Evolutionary conservation across 805 yeast genomes (phyloP), one percentile per base, ranked within the genome.

Genomic region (Candida berthetii): DNA sequence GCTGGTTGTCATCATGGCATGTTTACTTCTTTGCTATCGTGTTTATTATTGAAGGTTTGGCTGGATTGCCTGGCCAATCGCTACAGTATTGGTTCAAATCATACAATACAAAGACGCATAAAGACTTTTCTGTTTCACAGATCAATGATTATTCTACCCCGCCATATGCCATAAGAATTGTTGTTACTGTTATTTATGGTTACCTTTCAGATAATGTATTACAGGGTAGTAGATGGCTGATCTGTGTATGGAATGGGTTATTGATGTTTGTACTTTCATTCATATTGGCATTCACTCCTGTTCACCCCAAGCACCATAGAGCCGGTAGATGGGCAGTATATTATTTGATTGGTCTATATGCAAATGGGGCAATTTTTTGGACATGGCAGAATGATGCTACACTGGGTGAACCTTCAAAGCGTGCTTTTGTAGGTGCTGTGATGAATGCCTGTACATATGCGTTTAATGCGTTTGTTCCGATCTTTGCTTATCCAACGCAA

Each of bases 1-100:
- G 63, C 17, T 69, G 77, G 16, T 61, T 81, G 37, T 55, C 68
- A 4, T 63, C 72, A 28, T 78, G 84, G 82, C 77, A 78, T 44
- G 54, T 81, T 37, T 78, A 17, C 8, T 11, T 16, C 9, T 33
- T 33, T 13, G 14, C 38, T 27, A 11, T 40, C 1, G 14, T 36
- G 3, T 42, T 39, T 14, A 36, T 36, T 14, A 10, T 40, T 8
- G 45, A 37, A 33, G 41, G 24, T 14, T 13, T 42, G 3, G 43
- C 40, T 20, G 25, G 25, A 7, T 22, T 22, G 9, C 25, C 25
- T 7, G 25, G 25, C 9, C 25, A 22, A 22, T 35, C 42, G 2
- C 33, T 45, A 24, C 18, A 31, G 3, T 40, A 37, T 29, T 45
- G 45, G 45, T 35, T 45, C n/a, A 45, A 45, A 31, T 27, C 39